Conservation (phyloP, 192 early-diverging fungal genomes). For the Fimicolochytrium jonesii region DNA sequence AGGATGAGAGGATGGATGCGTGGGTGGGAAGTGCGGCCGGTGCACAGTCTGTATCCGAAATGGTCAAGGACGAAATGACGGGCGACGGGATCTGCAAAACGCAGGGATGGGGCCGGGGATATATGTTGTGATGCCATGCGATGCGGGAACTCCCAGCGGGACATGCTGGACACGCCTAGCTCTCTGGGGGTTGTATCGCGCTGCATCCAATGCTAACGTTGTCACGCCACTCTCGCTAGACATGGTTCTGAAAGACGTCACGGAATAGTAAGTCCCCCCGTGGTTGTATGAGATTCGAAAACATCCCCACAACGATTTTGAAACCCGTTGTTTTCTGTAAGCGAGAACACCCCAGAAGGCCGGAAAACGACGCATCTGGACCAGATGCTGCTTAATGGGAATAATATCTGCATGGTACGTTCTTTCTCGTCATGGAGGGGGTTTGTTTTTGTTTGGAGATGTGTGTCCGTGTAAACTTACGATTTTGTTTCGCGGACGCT, state of each 20-base stretch:
- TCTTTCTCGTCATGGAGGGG: no score
- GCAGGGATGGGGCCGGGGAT: no score
- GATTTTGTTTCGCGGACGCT: neutral
- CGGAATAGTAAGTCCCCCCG: conserved; percentile 86
- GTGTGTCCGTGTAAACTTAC: neutral
- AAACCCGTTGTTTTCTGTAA: conserved; percentile 32
- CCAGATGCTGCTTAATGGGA: conserved; percentile 94
- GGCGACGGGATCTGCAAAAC: no score
- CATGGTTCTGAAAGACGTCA: conserved; percentile 97
- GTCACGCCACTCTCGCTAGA: conserved; percentile 37
- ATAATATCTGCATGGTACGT: conserved; percentile 91
- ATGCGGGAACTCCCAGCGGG: no score
- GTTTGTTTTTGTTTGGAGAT: neutral
- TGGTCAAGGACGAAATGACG: no score
- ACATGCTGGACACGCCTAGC: neutral
- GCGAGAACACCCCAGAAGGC: conserved; percentile 76
- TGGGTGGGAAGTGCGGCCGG: neutral
- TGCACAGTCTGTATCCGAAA: no score
- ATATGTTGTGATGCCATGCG: no score
- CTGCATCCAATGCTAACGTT: no score
- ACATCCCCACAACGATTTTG: no score
- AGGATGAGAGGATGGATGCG: neutral
- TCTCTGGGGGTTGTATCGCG: no score
- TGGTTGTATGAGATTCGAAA: no score
- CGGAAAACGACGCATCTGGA: conserved; percentile 71